Evolutionary conservation across 768 basidiomycete species (phyloP).

Genomic region (Dacryopinax primogenitus): DNA sequence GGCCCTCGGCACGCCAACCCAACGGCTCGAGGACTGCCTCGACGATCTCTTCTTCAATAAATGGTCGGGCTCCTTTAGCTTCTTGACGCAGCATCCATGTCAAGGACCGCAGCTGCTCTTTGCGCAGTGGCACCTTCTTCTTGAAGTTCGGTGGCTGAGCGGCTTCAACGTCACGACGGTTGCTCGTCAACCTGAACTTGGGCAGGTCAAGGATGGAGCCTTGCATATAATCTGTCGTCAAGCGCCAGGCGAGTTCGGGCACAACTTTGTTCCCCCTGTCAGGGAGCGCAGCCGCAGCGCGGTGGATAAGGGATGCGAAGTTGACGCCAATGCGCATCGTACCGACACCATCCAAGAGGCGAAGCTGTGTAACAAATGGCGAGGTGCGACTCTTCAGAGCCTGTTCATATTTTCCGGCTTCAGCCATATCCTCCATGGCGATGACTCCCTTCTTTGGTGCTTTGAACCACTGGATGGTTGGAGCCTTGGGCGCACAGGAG

Average conservation of each 20-base stretch:
- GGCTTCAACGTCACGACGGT: conserved; percentile 57
- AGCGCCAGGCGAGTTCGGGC: conserved; percentile 57
- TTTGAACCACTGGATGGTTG: conserved; percentile 62
- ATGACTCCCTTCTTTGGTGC: conserved; percentile 42
- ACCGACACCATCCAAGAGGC: conserved; percentile 48
- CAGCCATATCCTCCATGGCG: conserved; percentile 68
- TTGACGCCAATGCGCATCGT: conserved; percentile 77
- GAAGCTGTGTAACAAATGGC: conserved; percentile 77
- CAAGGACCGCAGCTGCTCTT: conserved; percentile 79
- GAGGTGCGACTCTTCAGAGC: conserved; percentile 73
- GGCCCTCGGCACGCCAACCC: conserved; percentile 90
- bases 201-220: conserved; percentile 44
- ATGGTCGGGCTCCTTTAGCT: conserved; percentile 44
- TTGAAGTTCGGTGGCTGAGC: conserved; percentile 64
- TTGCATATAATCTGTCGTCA: conserved; percentile 66
- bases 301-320: conserved; percentile 73
- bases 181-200: conserved; percentile 61
- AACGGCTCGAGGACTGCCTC: conserved; percentile 76
- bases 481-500: conserved; percentile 69
- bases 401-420: conserved; percentile 83
- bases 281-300: conserved; percentile 70
- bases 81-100: conserved; percentile 89
- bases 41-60: conserved; percentile 87
- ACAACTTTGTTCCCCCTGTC: conserved; percentile 36
- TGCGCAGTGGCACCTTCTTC: conserved; percentile 47